These are phyloP conservation scores for Aspergillus pseudonomiae DNA, from an alignment of 2,329 filamentous ascomycete species.

Conservation along the genomic window DNA sequence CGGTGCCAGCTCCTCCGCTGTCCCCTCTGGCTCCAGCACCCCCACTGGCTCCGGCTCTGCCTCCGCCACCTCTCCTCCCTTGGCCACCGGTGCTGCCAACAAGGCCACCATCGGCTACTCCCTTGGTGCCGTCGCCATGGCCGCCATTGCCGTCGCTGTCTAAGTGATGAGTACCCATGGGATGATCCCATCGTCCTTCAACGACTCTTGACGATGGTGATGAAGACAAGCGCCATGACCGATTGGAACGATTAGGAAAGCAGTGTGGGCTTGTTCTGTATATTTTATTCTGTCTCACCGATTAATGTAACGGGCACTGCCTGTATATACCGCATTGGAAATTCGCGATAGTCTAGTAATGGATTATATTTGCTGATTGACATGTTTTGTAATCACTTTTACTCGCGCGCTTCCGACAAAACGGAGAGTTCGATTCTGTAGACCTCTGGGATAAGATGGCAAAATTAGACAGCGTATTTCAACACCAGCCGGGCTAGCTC, in stretches of 20 bases:
- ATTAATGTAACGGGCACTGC: conserved; percentile 4
- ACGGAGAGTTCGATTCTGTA: no score
- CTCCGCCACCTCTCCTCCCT: not conserved
- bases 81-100: conserved; percentile 7
- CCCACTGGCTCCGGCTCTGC: conserved; percentile 5
- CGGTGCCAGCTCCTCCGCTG: conserved; percentile 9
- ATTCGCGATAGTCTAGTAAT: conserved; percentile 6
- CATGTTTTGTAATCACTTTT: not conserved
- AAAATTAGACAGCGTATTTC: not conserved
- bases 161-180: not conserved
- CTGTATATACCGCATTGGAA: conserved; percentile 3
- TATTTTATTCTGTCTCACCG: conserved; percentile 11
- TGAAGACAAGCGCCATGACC: conserved; percentile 8
- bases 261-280: conserved; percentile 12
- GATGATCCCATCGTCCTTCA: not conserved
- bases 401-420: no score
- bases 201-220: conserved; percentile 1
- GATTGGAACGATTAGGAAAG: conserved; percentile 1
- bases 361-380: not conserved
- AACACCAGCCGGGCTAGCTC: conserved; percentile 49
- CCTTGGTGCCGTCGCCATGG: conserved; percentile 7
- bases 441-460: not conserved
- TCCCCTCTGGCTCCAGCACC: conserved; percentile 5
- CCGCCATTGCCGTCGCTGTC: conserved; percentile 8
- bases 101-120: conserved; percentile 8